Base-by-base conservation (phyloP, 345 rosid species). In the Rhodomyrtus tomentosa region DNA sequence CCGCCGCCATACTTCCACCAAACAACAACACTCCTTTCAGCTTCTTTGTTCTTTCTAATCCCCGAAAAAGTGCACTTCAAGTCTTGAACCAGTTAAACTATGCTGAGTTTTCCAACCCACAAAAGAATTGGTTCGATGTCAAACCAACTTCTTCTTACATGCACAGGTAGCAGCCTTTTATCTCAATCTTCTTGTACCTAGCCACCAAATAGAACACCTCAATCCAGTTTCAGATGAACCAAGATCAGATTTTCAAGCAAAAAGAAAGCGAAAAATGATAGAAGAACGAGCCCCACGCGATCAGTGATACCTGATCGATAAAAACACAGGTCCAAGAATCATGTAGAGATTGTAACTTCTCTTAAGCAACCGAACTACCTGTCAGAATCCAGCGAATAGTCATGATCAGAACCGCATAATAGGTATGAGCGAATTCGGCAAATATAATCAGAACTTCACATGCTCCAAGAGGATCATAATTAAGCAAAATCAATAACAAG, bases 1-100 rank as follows among this genome's bases (percentile, higher is more conserved):
- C 53, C 5, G 89, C 80, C 53, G 85, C 90, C 92, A 91, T 90
- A 72, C 81, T 82, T 85, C 88, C 85, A 84, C 83, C 49, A 32
- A 56, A 68, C 11, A 82, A 40, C 20, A 21, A 32, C 79, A 32
- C 74, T 62, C 79, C 79, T 36, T 18, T 68, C 45, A 68, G 45
- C 25, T 36, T 68, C 45, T 2, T 36, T 68, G n/a, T 68, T 36
- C 76, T 68, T 68, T 32, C 21, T 68, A 8, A 18, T 36, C 36
- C 79, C 79, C 45, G 5, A 10, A 36, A 36, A 18, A 36, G 79
- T 68, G 79, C 79, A 36, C 45, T 36, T 45, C 10, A 13, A 32
- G 45, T 36, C 79, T 68, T 68, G 79, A 36, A 68, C 79, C 79
- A 36, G 25, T 36, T 45, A 68, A 68, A 36, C 20, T 68, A 68